Percentiles rank a stretch among this genome's conserved stretches.
Conservation (phyloP, 2,329 filamentous ascomycete genomes). For the Pseudogymnoascus sp. region DNA sequence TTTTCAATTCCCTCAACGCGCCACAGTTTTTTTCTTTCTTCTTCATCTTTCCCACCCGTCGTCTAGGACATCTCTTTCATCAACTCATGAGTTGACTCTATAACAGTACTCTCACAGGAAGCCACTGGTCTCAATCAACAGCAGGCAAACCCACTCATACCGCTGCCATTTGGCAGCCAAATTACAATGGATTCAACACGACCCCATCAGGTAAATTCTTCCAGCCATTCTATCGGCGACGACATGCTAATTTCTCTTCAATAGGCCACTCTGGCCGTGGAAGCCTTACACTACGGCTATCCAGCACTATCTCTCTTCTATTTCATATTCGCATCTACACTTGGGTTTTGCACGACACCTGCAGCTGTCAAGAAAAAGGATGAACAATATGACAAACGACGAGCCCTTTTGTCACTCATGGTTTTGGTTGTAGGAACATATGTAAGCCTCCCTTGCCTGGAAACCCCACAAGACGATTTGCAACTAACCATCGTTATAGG, state of each 20-base stretch:
- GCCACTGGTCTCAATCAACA: neutral
- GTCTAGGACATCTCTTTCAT: neutral
- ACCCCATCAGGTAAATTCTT: neutral
- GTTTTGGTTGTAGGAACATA: slow-evolving; percentile 31
- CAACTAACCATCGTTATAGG: slow-evolving; percentile 33
- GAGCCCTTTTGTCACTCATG: slow-evolving; percentile 35
- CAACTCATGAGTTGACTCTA: neutral
- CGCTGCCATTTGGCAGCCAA: slow-evolving; percentile 1
- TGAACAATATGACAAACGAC: slow-evolving; percentile 34
- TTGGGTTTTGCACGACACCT: slow-evolving; percentile 47
- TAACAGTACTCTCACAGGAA: neutral
- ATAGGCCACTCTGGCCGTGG: slow-evolving; percentile 16
- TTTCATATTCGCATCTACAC: slow-evolving; percentile 43
- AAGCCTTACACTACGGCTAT: slow-evolving; percentile 46
- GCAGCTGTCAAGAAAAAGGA: slow-evolving; percentile 33
- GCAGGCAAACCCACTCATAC: neutral
- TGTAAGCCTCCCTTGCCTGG: slow-evolving; percentile 27
- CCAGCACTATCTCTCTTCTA: slow-evolving; percentile 48
- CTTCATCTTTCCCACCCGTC: neutral
- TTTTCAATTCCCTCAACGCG: neutral
- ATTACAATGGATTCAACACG: neutral
- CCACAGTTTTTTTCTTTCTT: neutral
- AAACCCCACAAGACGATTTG: too few relatives aligned
- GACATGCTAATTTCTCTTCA: neutral
- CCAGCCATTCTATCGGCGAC: neutral